Evolutionary conservation across 192 early-diverging fungal genomes (phyloP).

Genomic region (Dissophora ornata): DNA sequence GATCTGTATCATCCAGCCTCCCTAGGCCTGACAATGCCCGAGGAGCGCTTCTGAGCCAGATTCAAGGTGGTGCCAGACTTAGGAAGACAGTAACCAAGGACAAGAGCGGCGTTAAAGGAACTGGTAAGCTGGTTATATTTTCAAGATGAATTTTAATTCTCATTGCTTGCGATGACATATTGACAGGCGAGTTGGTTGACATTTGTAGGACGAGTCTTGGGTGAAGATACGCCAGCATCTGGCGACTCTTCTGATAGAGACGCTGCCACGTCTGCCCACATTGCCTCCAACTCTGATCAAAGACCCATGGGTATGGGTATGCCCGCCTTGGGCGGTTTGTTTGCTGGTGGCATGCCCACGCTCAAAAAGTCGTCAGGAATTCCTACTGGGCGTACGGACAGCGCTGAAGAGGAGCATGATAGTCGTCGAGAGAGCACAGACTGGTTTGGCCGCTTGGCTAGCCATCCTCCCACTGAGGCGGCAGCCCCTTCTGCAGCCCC

Average conservation of each 20-base stretch:
- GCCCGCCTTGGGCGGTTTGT: conserved; percentile 66
- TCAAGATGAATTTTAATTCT: not conserved
- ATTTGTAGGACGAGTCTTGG: conserved; percentile 57
- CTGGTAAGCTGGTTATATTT: conserved; percentile 22
- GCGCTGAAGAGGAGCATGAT: conserved; percentile 23
- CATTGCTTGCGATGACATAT: no score
- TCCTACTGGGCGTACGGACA: conserved; percentile 23
- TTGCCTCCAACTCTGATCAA: conserved; percentile 33
- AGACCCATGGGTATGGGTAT: conserved; percentile 40
- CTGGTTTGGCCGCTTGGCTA: conserved; percentile 61
- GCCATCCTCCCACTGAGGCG: conserved; percentile 35
- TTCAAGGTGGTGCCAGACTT: conserved; percentile 71
- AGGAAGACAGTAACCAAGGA: conserved; percentile 75
- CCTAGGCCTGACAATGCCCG: conserved; percentile 38
- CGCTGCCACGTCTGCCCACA: conserved; percentile 7
- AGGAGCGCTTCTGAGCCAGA: conserved; percentile 75
- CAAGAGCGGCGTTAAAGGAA: conserved; percentile 59
- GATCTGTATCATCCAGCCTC: conserved; percentile 2
- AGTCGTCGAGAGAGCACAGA: conserved; percentile 60
- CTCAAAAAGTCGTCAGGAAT: conserved; percentile 59
- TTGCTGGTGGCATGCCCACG: conserved; percentile 78
- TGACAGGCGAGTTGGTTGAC: not conserved
- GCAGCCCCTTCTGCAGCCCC: not conserved
- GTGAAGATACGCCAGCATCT: conserved; percentile 34
- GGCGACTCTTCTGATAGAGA: not conserved